A percentile compares a stretch with the other conserved stretches of the same genome.
Evolutionary conservation across 2,329 filamentous ascomycete species (phyloP).

Genomic region (Eutypa lata): DNA sequence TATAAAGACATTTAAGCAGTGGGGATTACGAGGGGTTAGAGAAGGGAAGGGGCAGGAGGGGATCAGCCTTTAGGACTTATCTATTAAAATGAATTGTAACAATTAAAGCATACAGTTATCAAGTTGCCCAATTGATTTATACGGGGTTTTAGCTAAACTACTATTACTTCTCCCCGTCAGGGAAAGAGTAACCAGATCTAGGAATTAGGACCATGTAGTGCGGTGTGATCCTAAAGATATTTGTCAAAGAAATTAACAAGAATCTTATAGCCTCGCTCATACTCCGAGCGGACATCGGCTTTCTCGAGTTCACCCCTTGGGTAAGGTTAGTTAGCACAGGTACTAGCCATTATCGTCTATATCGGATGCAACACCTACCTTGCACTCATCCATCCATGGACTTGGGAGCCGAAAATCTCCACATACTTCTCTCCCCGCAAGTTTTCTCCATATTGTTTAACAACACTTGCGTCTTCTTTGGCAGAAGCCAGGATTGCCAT

Average conservation of each 20-base stretch:
- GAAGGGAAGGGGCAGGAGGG: too few relatives aligned
- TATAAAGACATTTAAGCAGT: too few relatives aligned
- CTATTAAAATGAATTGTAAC: too few relatives aligned
- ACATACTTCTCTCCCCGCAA: background rate
- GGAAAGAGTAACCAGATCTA: too few relatives aligned
- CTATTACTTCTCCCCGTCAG: too few relatives aligned
- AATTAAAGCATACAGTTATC: too few relatives aligned
- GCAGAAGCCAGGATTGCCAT: background rate
- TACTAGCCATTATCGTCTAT: background rate
- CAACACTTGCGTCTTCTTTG: background rate
- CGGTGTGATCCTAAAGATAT: background rate
- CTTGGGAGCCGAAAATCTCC: background rate
- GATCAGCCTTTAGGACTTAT: too few relatives aligned
- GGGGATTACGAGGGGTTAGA: too few relatives aligned
- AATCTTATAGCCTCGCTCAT: background rate
- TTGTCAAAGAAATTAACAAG: background rate
- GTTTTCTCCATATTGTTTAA: background rate
- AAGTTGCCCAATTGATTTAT: too few relatives aligned
- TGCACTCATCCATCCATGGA: slow-evolving; percentile 1
- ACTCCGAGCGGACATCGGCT: background rate
- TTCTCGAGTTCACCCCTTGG: background rate
- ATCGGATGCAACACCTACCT: background rate
- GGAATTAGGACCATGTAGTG: background rate
- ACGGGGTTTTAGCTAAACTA: too few relatives aligned
- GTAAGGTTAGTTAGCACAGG: background rate